Evolutionary conservation across 352 stramenopile species (phyloP).

Genomic region (Phytophthora citrophthora): DNA sequence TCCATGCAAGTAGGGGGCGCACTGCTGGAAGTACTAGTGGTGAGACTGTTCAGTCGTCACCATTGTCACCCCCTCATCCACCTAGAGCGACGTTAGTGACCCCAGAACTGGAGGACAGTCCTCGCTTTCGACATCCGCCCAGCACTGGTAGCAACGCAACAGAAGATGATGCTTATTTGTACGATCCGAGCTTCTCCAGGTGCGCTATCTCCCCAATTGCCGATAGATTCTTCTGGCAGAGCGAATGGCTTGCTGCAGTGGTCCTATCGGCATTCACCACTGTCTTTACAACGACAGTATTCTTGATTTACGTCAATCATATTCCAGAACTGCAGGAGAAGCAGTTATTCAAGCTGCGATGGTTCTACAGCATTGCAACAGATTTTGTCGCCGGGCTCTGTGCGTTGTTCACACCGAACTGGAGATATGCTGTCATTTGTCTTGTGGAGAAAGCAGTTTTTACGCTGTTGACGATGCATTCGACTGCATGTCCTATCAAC

Average conservation of each 20-base stretch:
- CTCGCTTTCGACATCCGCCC: slow-evolving; percentile 1
- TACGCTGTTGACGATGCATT: slow-evolving; percentile 70
- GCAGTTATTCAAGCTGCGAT: slow-evolving; percentile 61
- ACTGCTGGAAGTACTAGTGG: slow-evolving; percentile 33
- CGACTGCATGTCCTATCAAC: slow-evolving; percentile 74
- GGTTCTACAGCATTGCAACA: slow-evolving; percentile 64
- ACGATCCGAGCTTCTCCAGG: slow-evolving; percentile 33
- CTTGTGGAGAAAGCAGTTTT: slow-evolving; percentile 75
- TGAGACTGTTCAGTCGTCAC: slow-evolving; percentile 31
- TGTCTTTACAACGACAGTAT: slow-evolving; percentile 40
- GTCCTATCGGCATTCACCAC: slow-evolving; percentile 42
- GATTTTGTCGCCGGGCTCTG: slow-evolving; percentile 67
- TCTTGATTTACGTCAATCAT: slow-evolving; percentile 49
- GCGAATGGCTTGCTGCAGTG: slow-evolving; percentile 61
- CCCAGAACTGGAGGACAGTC: slow-evolving; percentile 13
- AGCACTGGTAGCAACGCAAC: slow-evolving; percentile 18
- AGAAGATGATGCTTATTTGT: slow-evolving; percentile 27
- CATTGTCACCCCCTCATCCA: slow-evolving; percentile 9
- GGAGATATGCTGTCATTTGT: slow-evolving; percentile 71
- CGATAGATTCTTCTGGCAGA: slow-evolving; percentile 42
- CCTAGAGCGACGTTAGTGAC: slow-evolving; percentile 10
- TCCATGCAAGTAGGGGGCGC: slow-evolving; percentile 22
- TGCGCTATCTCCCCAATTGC: slow-evolving; percentile 48
- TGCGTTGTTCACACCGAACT: slow-evolving; percentile 66
- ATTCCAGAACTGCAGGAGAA: slow-evolving; percentile 54